Conservation (phyloP, 805 yeast genomes). For the Myxozyma sirexii region DNA sequence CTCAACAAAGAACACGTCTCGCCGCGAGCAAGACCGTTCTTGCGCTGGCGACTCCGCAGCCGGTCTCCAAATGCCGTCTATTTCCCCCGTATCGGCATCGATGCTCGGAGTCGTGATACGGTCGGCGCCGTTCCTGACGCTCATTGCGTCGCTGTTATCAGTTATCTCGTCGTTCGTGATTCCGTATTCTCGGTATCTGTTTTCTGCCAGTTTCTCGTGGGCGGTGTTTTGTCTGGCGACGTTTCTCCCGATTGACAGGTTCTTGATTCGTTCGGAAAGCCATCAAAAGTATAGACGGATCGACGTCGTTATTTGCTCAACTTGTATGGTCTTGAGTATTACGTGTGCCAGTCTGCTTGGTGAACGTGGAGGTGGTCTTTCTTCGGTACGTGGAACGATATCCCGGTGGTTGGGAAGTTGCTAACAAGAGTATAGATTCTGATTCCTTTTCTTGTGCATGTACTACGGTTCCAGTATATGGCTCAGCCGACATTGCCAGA, state of each 20-base stretch:
- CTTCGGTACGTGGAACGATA: constrained; percentile 18
- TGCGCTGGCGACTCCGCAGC: not conserved
- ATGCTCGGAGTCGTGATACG: constrained; percentile 12
- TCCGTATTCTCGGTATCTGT: constrained; percentile 33
- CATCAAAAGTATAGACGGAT: constrained; percentile 28
- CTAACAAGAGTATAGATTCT: constrained; percentile 8
- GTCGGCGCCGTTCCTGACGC: constrained; percentile 32
- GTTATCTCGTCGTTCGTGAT: constrained; percentile 28
- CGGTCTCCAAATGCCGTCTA: not conserved
- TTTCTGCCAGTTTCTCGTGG: constrained; percentile 34
- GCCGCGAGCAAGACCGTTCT: not conserved
- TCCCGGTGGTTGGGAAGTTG: not conserved
- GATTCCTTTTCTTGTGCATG: constrained; percentile 31
- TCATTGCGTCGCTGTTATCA: constrained; percentile 32
- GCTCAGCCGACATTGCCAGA: constrained; percentile 2
- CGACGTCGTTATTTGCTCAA: constrained; percentile 32
- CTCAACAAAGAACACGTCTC: not conserved
- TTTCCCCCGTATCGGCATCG: not conserved
- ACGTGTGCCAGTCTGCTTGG: constrained; percentile 32
- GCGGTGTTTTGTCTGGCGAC: constrained; percentile 29
- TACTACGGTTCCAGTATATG: constrained; percentile 34
- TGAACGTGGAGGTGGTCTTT: constrained; percentile 33
- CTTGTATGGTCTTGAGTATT: constrained; percentile 30
- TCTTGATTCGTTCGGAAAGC: constrained; percentile 18
- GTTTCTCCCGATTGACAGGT: constrained; percentile 28